phyloP scores from a whole-genome alignment of 2,329 filamentous ascomycete species.

The Apiospora pterosperma region DNA sequence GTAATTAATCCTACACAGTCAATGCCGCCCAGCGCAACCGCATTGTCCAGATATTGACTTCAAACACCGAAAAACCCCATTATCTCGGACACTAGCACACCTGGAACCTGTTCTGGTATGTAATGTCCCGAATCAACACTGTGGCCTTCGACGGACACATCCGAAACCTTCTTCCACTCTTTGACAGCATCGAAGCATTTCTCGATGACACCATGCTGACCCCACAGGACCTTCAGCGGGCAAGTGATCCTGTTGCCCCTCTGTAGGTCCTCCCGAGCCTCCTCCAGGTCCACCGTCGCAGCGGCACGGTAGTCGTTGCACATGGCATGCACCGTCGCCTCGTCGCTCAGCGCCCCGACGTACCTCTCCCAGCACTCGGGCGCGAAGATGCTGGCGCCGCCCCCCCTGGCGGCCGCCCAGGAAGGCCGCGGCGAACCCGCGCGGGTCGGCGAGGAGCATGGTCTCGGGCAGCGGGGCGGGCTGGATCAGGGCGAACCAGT shows the following conservation, averaged over 20 bases:
- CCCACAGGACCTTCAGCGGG: slow-evolving; percentile 49
- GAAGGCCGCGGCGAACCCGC: slow-evolving; percentile 38
- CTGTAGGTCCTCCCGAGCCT: slow-evolving; percentile 41
- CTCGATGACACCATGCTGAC: slow-evolving; percentile 44
- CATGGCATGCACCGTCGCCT: slow-evolving; percentile 40
- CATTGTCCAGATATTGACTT: not conserved
- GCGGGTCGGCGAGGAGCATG: slow-evolving; percentile 35
- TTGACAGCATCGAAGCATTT: slow-evolving; percentile 43
- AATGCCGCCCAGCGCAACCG: not conserved
- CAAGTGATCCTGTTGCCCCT: slow-evolving; percentile 39
- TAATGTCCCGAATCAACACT: slow-evolving; percentile 46
- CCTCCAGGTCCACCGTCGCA: slow-evolving; percentile 49
- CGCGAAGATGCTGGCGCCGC: slow-evolving; percentile 31
- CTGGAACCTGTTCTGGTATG: slow-evolving; percentile 48
- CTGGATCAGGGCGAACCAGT: slow-evolving; percentile 59
- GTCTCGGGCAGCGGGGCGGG: slow-evolving; percentile 46
- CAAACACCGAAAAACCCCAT: not conserved
- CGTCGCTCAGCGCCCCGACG: slow-evolving; percentile 36
- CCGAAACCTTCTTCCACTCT: slow-evolving; percentile 48
- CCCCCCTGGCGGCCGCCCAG: slow-evolving; percentile 36
- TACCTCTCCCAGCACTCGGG: slow-evolving; percentile 37
- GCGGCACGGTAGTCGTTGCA: slow-evolving; percentile 56
- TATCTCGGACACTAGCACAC: slow-evolving; percentile 16
- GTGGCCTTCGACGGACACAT: slow-evolving; percentile 34
- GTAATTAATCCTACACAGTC: not conserved